Conservation (phyloP, 2,329 filamentous ascomycete species). For the Colletotrichum godetiae region DNA sequence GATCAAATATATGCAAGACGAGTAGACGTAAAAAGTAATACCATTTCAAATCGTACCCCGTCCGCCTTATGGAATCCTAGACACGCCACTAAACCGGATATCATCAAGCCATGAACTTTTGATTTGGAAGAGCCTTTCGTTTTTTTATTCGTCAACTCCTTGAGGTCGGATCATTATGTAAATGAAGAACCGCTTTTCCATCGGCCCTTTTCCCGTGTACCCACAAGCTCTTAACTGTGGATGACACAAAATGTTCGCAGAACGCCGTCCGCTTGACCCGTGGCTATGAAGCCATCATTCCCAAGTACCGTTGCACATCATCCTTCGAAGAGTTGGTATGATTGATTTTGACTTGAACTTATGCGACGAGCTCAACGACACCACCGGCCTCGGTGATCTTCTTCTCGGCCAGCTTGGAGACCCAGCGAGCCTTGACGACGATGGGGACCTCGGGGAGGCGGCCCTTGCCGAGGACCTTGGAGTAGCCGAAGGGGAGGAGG, state of each 20-base stretch:
- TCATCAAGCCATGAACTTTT: constrained; percentile 4
- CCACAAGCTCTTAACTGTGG: constrained; percentile 15
- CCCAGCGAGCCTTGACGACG: constrained; percentile 94
- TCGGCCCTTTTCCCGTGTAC: constrained; percentile 32
- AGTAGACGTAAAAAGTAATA: constrained; percentile 26
- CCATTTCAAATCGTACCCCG: constrained; percentile 16
- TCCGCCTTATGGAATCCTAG: constrained; percentile 10
- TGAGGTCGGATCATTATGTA: constrained; percentile 37
- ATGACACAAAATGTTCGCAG: constrained; percentile 29
- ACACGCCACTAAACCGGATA: constrained; percentile 18
- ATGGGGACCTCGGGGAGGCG: constrained; percentile 92
- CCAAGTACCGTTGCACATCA: constrained; percentile 8
- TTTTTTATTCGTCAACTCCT: constrained; percentile 38
- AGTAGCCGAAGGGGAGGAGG: constrained; percentile 96
- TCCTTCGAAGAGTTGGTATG: constrained; percentile 5
- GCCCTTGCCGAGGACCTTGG: constrained; percentile 99
- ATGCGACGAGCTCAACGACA: constrained; percentile 95
- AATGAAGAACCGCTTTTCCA: constrained; percentile 35
- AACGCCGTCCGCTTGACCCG: constrained; percentile 27
- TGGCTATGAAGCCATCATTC: constrained; percentile 29
- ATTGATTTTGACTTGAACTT: constrained; percentile 41
- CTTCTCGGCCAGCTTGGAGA: constrained; percentile 95
- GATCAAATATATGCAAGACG: neutral
- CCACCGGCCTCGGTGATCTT: constrained; percentile 99
- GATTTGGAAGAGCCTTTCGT: constrained; percentile 35